Base-by-base conservation (phyloP, 2,329 filamentous ascomycete genomes). In the Penicillium sclerotigenum region DNA sequence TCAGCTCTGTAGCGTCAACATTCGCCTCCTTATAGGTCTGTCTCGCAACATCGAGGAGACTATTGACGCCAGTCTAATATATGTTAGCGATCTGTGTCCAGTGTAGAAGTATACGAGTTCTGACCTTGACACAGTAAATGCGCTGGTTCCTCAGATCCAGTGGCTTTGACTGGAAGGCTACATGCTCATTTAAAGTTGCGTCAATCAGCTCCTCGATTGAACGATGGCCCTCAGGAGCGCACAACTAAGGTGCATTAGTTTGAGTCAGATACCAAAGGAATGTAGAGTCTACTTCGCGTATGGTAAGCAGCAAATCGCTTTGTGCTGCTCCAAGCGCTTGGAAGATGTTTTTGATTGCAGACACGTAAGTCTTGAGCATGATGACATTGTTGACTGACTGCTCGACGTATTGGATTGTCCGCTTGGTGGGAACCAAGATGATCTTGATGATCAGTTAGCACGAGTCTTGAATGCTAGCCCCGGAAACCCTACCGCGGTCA, bases 1-100 rank as follows among this genome's bases (percentile, higher is more conserved):
- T 80, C 69, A 93, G 84, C 49, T 87, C 80, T 62, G 88, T 83
- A 4, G 90, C 84, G 71, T 96, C 90, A 47, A 88, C 83, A 5
- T 87, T 94, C 1, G 88, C 85, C 70, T 97, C 93, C 65, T 94
- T 95, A 75, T 94, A 97, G 0, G 90, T 91, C 66, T 91, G 88
- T 5, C 92, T 84, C 33, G 91, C 90, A 36, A 97, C 89, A 73
- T 97, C 93, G 4, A 97, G 83, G 54, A 97, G 82, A 2, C 90
- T 90, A 64, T 90, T 91, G 40, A 94, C 85, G 0, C 90, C 90
- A 43, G 90, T 85, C 82, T 90, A 62, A 8, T 5, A 34, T 36
- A 13, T 45, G 62, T 63, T 34, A 59, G 42, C 59, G 72, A 31
- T 69, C 64, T 9, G 5, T 24, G 47, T 33, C 5, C 4, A 28